These are phyloP conservation scores for Fomitopsis pulvina DNA, from an alignment of 768 basidiomycete species.

Conservation along the genomic window DNA sequence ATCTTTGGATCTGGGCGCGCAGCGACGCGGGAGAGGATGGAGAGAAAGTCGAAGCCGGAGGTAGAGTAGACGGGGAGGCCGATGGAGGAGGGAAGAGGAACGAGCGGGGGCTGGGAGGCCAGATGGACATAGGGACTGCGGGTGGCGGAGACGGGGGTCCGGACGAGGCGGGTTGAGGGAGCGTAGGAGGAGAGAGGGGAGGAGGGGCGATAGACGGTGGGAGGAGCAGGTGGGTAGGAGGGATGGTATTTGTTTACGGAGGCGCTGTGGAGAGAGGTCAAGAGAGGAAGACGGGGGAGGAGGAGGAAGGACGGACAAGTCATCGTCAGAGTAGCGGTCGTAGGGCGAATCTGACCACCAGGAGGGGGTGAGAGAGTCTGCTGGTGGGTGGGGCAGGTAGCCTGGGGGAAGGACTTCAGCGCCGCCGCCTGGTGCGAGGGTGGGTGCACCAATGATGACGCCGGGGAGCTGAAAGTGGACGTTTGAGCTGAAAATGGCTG, in stretches of 20 bases:
- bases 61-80: conserved; percentile 73
- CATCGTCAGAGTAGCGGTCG: conserved; percentile 4
- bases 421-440: conserved; percentile 64
- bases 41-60: conserved; percentile 87
- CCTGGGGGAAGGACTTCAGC: conserved; percentile 62
- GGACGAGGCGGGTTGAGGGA: conserved; percentile 2
- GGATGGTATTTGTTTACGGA: neutral
- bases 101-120: conserved; percentile 2
- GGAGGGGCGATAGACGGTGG: neutral
- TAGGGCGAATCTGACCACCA: conserved; percentile 40
- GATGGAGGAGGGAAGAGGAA: conserved; percentile 19
- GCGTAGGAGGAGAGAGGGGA: neutral
- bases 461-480: conserved; percentile 58
- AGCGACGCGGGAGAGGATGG: conserved; percentile 72
- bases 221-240: neutral
- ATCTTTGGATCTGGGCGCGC: conserved; percentile 69
- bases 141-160: conserved; percentile 3
- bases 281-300: neutral
- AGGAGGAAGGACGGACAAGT: conserved; percentile 10
- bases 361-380: conserved; percentile 26
- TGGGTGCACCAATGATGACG: conserved; percentile 56
- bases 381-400: conserved; percentile 21
- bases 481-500: conserved; percentile 18
- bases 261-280: conserved; percentile 1
- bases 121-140: conserved; percentile 2